These are phyloP conservation scores for Hirsutella rhossiliensis DNA, from an alignment of 2,329 filamentous ascomycete species.

Conservation along the genomic window DNA sequence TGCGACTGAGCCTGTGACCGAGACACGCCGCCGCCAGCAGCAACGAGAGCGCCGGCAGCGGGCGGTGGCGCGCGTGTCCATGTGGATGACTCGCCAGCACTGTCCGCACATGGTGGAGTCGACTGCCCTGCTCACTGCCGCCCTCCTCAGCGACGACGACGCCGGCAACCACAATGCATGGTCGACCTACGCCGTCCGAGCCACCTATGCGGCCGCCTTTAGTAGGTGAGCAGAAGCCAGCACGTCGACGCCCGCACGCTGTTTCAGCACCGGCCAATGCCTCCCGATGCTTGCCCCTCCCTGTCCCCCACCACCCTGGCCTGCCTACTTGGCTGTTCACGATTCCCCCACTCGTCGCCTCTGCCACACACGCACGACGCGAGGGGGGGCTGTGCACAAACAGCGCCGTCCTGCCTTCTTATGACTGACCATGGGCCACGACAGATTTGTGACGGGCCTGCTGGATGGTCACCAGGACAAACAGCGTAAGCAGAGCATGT, in stretches of 20 bases:
- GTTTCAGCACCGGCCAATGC: no score
- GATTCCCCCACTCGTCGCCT: not conserved
- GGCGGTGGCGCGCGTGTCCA: constrained; percentile 46
- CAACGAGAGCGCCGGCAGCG: constrained; percentile 21
- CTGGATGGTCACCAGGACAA: constrained; percentile 62
- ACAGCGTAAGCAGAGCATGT: constrained; percentile 59
- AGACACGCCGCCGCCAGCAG: not conserved
- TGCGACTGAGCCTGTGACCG: not conserved
- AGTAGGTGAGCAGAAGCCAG: constrained; percentile 42
- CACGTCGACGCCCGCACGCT: no score
- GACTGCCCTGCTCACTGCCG: constrained; percentile 60
- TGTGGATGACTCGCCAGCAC: constrained; percentile 62
- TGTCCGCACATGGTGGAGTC: constrained; percentile 73
- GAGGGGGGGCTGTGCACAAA: constrained; percentile 11
- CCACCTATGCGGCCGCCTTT: constrained; percentile 64
- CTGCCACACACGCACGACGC: not conserved
- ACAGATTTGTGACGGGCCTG: constrained; percentile 68
- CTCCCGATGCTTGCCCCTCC: no score
- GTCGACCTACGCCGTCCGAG: constrained; percentile 48
- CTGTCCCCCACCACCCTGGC: no score
- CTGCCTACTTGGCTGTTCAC: no score
- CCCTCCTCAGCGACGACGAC: constrained; percentile 50
- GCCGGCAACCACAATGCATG: constrained; percentile 20
- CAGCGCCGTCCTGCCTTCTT: constrained; percentile 29
- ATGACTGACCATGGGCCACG: constrained; percentile 13